Conservation (phyloP, 805 yeast genomes). For the Saturnispora sekii region DNA sequence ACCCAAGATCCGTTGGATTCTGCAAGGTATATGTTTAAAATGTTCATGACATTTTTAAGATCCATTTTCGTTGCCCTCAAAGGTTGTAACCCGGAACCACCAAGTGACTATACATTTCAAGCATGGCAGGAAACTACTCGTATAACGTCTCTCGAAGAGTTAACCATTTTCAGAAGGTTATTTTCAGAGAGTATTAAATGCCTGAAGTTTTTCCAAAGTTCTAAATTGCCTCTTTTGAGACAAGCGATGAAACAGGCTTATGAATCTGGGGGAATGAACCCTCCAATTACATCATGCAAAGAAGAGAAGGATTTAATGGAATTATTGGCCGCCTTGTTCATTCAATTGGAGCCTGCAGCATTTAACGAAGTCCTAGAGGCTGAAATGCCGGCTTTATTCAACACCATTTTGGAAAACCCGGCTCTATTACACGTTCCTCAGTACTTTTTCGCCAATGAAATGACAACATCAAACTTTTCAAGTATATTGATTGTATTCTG, state of each 20-base stretch:
- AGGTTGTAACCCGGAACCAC: conserved; percentile 80
- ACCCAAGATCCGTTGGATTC: conserved; percentile 70
- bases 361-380: conserved; percentile 84
- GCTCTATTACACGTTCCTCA: conserved; percentile 88
- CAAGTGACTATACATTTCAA: conserved; percentile 39
- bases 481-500: conserved; percentile 74
- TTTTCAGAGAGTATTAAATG: conserved; percentile 83
- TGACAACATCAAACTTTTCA: conserved; percentile 87
- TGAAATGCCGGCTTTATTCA: conserved; percentile 70
- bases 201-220: conserved; percentile 57
- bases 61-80: conserved; percentile 85
- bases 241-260: conserved; percentile 32
- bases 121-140: conserved; percentile 84
- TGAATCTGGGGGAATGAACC: conserved; percentile 68
- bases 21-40: conserved; percentile 78
- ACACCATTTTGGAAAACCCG: conserved; percentile 71
- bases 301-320: conserved; percentile 97
- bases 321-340: conserved; percentile 84
- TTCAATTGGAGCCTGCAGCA: conserved; percentile 90
- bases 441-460: conserved; percentile 85
- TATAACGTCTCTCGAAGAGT: conserved; percentile 75
- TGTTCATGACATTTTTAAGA: conserved; percentile 80
- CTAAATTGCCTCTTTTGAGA: conserved; percentile 36
- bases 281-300: conserved; percentile 79
- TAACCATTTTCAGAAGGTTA: conserved; percentile 60